Evolutionary conservation across 164 flowering plant genomes (phyloP).

Genomic region (Akebia trifoliata): DNA sequence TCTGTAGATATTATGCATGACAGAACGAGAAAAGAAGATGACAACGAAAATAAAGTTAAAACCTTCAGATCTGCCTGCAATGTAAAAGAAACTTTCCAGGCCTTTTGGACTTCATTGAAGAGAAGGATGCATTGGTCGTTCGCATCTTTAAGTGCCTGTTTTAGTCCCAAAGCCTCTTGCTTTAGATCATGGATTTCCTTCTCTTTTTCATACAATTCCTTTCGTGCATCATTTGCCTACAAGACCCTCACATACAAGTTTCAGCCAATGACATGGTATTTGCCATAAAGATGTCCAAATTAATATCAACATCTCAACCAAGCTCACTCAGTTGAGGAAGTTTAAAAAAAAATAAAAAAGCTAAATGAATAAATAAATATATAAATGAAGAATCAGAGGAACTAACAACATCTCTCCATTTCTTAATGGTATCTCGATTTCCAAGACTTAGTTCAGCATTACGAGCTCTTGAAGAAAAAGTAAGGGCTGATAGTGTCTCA

Average conservation of each 20-base stretch:
- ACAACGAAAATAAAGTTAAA: constrained; percentile 10
- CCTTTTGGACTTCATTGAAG: constrained; percentile 92
- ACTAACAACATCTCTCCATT: constrained; percentile 96
- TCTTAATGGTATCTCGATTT: constrained; percentile 87
- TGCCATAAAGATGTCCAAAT: too few species aligned
- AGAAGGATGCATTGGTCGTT: constrained; percentile 87
- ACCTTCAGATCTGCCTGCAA: constrained; percentile 92
- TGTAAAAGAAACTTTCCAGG: constrained; percentile 89
- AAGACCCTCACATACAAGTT: constrained; percentile 8
- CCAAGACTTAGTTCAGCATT: constrained; percentile 84
- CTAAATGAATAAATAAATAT: too few species aligned
- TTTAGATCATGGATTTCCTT: constrained; percentile 71
- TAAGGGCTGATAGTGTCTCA: constrained; percentile 81
- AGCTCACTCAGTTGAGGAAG: too few species aligned
- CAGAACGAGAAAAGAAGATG: background rate
- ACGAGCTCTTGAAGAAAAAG: constrained; percentile 82
- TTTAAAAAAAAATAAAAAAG: too few species aligned
- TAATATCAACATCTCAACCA: too few species aligned
- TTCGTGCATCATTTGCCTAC: constrained; percentile 93
- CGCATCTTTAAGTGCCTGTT: constrained; percentile 70
- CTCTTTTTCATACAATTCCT: constrained; percentile 76
- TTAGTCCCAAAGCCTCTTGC: constrained; percentile 62
- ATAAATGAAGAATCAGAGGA: background rate
- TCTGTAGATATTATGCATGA: background rate
- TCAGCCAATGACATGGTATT: too few species aligned